Base-by-base conservation (phyloP, 2,329 filamentous ascomycete genomes). In the Pseudogymnoascus sp. region DNA sequence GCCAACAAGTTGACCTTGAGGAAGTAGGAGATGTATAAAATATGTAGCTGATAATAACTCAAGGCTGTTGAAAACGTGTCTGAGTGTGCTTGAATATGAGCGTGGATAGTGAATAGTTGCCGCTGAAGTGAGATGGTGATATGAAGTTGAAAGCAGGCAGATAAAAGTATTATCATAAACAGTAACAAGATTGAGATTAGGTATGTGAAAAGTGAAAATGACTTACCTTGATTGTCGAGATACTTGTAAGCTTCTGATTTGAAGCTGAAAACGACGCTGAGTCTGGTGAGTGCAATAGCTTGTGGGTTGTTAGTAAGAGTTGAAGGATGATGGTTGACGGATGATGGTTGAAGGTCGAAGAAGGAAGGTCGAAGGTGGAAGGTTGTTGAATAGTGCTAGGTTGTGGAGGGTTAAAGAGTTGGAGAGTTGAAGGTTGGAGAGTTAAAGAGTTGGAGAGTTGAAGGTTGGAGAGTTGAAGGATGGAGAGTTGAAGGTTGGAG, bases 11-110 rank as follows among this genome's bases (percentile, higher is more conserved):
- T 28, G 36, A 51, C 54, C 19, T 62, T 48, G 14, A 28, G 19
- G 36, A 31, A 62, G 43, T 11, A 45, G 62, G 43, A 54, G 61
- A 51, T 16, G 5, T 39, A 14, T 63, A 31, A 63, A 60, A 25
- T 23, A n/a, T 51, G 21, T n/a, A 23, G 43, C 34, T 41, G 36
- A 23, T 34, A 25, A 16, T 16, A 39, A 34, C 13, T 36, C 25
- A 34, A 61, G 19, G 31, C 13, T 39, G 57, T 45, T 21, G 7
- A 62, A 45, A 23, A 37, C 4, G 19, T 45, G 16, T 16, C 6
- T 25, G 21, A 16, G 60, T 48, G 43, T 34, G 28, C 28, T 60
- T 54, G 28, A 37, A 54, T 63, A 34, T 63, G 25, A 21, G 21
- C n/a, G 21, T 60, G 23, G 36, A 63, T 39, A 37, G 1, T 34